Evolutionary conservation across 495 filamentous ascomycete genomes (phyloP), one percentile per base, ranked within the genome.

Genomic region (Cudoniella acicularis): DNA sequence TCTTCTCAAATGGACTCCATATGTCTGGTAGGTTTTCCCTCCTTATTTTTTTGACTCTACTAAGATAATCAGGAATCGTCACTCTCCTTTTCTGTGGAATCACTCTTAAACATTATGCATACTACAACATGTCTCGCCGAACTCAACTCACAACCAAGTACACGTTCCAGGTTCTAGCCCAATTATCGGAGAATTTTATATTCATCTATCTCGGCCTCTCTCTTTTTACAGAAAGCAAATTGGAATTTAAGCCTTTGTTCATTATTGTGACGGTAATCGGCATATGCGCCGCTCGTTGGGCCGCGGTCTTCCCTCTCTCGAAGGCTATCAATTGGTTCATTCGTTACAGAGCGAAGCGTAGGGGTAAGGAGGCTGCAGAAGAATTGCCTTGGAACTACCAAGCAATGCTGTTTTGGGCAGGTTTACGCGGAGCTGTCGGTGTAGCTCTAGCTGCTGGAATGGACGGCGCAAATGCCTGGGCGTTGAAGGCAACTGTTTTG

Each of bases 41-140:
- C 17, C 24, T 2, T 10, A 49, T 54, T 49, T 9, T 43, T 24
- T 10, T 13, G 25, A 2, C 17, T 9, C 9, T 45, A 43, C 64
- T 67, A 53, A 74, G 4, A 61, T 0, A 22, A 49, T 30, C 64
- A 98, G 93, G 94, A 57, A 98, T 98, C 64, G 94, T 98, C 54
- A 94, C 94, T 17, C 81, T 98, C 56, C 77, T 98, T 10, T 98
- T 98, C 76, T 98, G 95, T 71, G 94, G 94, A 26, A 98, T 98
- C 59, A 96, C 94, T 8, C 79, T 98, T 30, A 98, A 98, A 71
- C 94, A 98, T 70, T 98, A 98, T 67, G 94, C 94, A 43, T 98
- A 98, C 77, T 97, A 96, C 77, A 98, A 98, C 75, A 98, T 98
- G 94, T 98, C 94, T 25, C 87, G 94, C 45, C 87, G 94, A 45